Base-by-base conservation (phyloP, 225 moss, liverwort and hornwort genomes). In the Antitrichia curtipendula region DNA sequence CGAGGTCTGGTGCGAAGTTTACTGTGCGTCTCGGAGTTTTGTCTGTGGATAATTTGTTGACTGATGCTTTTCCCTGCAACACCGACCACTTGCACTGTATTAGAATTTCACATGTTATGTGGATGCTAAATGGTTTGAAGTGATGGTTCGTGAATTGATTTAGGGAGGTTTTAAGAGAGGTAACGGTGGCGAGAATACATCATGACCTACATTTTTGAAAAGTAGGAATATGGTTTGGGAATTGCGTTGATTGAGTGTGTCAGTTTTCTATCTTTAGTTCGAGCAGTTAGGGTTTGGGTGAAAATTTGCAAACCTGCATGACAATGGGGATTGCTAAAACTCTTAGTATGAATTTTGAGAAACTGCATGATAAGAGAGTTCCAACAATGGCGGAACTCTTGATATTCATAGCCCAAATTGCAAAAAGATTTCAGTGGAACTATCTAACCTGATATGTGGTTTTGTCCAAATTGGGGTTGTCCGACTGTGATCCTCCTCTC, bases 1-100 rank as follows among this genome's bases (percentile, higher is more conserved):
- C 92, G 45, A 92, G 65, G 58, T 90, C 92, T 16, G 87, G 64
- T 36, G 92, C 92, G 45, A 92, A 92, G 82, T 92, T 92, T 50
- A 92, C 92, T 8, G 88, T 87, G 38, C 92, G 90, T 61, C 31
- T 92, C 8, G 86, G 77, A 86, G 88, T 68, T 58, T 53, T 86
- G 61, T 81, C 65, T 57, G 90, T 60, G 21, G 16, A 69, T 14
- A 73, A 0, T 21, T 75, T 82, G 49, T 89, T 53, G 31, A 78
- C 79, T 40, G 89, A 57, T 9, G 49, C 58, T 41, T 77, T 87
- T 14, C 63, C 88, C 53, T 87, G 87, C 19, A 66, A 68, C 69
- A 36, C 17, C 32, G 13, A 9, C 36, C 53, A 13, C 7, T 64
- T 24, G 11, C 34, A 25, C 59, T 59, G 59, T 23, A 4, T 75